Base-by-base conservation (phyloP, 805 yeast genomes). In the Phaffomyces antillensis region DNA sequence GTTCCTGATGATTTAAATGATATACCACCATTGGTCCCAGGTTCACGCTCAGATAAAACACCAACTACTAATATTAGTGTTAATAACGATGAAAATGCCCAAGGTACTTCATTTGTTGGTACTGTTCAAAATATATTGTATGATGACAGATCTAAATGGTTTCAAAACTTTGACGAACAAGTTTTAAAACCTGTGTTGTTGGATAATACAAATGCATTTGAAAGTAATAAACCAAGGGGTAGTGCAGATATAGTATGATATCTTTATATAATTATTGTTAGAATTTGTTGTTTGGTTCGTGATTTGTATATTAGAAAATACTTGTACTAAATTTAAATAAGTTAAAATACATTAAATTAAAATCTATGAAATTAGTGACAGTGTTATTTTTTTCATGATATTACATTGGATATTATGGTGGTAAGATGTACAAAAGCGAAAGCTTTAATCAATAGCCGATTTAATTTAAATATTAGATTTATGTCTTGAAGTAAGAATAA, bases 121-220 rank as follows among this genome's bases (percentile, higher is more conserved):
- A 48, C 59, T 2, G 52, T 61, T 1, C 54, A 57, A 20, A 58
- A 48, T 37, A 56, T 62, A 12, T 57, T 75, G 30, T 69, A 71
- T 1, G 91, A 83, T 50, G 90, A 85, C 52, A 86, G 81, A 49
- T 85, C 90, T 11, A 81, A 77, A 60, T 91, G 99, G 98, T 93
- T 93, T 63, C 83, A 87, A 18, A 83, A 79, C 54, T 87, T 93
- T 59, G 99, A 93, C 61, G 96, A 93, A 55, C 87, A 87, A 60
- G 93, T 93, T 20, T 71, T 93, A 55, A 90, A 90, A 62, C 97
- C 97, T 1, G 96, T 88, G 0, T 73, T 91, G 43, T 72, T 90
- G 47, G 98, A 91, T 55, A 70, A 68, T 48, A 49, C 56, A 11
- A 43, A 40, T 32, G 40, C 42, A 6, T 42, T 49, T 4, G 52